Evolutionary conservation across 192 early-diverging fungal genomes (phyloP).

Genomic region (Coemansia sp.): DNA sequence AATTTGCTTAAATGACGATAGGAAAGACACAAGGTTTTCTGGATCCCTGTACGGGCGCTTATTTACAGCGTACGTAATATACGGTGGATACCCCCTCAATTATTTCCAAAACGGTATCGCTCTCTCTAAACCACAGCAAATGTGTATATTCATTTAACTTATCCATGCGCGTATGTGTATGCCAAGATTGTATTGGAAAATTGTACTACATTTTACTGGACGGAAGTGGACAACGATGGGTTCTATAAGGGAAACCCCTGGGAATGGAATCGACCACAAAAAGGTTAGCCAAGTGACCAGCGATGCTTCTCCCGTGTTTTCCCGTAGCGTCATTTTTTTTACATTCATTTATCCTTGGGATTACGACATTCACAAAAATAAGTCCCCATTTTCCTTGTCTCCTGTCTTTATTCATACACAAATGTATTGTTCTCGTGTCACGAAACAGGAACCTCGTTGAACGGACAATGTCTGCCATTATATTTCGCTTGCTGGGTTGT

Average conservation of each 20-base stretch:
- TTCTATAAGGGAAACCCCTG: not conserved
- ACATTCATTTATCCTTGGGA: not conserved
- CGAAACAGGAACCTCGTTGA: not conserved
- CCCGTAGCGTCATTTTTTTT: not conserved
- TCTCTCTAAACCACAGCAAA: no score
- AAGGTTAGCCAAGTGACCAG: not conserved
- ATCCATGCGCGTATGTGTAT: no score
- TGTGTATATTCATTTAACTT: no score
- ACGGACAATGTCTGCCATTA: not conserved
- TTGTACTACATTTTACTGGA: no score
- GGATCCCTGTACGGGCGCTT: no score
- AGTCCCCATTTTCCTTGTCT: not conserved
- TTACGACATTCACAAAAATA: not conserved
- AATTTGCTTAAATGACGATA: no score
- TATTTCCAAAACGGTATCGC: no score
- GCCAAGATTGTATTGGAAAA: no score
- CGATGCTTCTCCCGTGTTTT: constrained; percentile 1
- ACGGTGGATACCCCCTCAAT: no score
- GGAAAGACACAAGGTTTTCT: no score
- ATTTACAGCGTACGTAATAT: no score
- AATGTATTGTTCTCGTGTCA: constrained; percentile 1
- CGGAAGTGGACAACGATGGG: not conserved
- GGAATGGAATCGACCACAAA: not conserved
- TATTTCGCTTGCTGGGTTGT: not conserved
- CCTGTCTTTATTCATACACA: not conserved